Base-by-base conservation (phyloP, 177 flowering plant genomes). In the Tripterygium wilfordii region DNA sequence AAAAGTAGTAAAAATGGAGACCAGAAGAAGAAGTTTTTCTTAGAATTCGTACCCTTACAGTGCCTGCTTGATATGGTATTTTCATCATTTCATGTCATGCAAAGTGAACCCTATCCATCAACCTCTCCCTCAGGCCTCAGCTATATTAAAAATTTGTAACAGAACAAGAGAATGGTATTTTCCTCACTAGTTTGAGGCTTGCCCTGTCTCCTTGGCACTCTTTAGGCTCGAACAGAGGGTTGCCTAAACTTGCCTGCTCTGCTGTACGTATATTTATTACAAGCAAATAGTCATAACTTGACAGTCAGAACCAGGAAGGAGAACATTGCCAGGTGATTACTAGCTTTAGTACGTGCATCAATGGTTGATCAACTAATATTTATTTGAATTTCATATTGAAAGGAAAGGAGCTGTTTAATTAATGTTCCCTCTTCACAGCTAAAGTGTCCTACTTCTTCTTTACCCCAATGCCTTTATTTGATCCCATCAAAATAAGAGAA, bases 401-500 rank as follows among this genome's bases (percentile, higher is more conserved):
- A n/a, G n/a, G n/a, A n/a, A n/a, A n/a, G n/a, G n/a, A n/a, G n/a
- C n/a, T n/a, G n/a, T n/a, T n/a, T n/a, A n/a, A n/a, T n/a, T n/a
- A n/a, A n/a, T n/a, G n/a, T n/a, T n/a, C n/a, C n/a, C n/a, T n/a
- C n/a, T n/a, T n/a, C n/a, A 22, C 44, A 27, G 45, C 18, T 41
- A 66, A 60, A 56, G 69, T 57, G 49, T 56, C 40, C 38, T 27
- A 32, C 45, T 52, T 45, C 57, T 45, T 40, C 15, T 45, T 40
- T 13, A 42, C 45, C 61, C 64, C 69, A 36, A 43, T 46, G 58
- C 35, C 70, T 59, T 72, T 56, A 27, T 51, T 39, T 51, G 27
- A 19, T 22, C 20, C 44, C 63, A 62, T 72, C 17, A 65, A 72
- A 72, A 72, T 72, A 65, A 68, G 77, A 72, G 67, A 72, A 68